Conservation (phyloP, 1,284 basidiomycete genomes). For the Ceratobasidium sp. region DNA sequence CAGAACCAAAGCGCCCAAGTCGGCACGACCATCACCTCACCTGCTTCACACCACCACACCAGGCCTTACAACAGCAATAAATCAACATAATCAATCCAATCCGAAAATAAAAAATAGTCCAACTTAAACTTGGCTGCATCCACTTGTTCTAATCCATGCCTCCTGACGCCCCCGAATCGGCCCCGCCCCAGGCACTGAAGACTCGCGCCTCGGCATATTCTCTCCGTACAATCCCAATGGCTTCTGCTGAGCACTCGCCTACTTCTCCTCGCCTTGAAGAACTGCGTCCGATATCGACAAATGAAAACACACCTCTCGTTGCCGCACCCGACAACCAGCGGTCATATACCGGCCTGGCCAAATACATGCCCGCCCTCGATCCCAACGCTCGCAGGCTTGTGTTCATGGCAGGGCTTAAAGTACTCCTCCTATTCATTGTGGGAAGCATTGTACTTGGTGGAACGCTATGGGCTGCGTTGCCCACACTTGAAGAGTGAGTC, state of each 20-base stretch:
- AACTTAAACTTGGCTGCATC: not conserved
- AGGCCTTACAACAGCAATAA: not conserved
- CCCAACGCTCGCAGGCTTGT: slow-evolving; percentile 60
- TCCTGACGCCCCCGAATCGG: slow-evolving; percentile 1
- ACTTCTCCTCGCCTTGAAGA: slow-evolving; percentile 29
- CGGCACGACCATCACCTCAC: not conserved
- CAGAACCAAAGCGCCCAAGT: not conserved
- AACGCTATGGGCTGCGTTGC: slow-evolving; percentile 79
- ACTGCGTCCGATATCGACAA: not conserved
- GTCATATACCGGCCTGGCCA: slow-evolving; percentile 27
- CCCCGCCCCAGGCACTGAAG: not conserved
- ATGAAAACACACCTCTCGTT: slow-evolving; percentile 14
- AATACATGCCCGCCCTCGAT: slow-evolving; percentile 41
- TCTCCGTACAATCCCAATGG: slow-evolving; percentile 20
- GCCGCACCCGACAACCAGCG: slow-evolving; percentile 13
- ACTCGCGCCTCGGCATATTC: slow-evolving; percentile 9
- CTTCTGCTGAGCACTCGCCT: slow-evolving; percentile 21
- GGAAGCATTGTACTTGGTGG: slow-evolving; percentile 75
- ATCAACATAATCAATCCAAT: not conserved
- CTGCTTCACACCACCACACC: slow-evolving; percentile 26
- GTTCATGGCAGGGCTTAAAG: slow-evolving; percentile 80
- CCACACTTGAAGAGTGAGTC: slow-evolving; percentile 77
- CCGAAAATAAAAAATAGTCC: not conserved
- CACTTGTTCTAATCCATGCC: slow-evolving; percentile 3
- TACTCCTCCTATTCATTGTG: slow-evolving; percentile 75